Base-by-base conservation (phyloP, 306 rosid genomes). In the Citrullus amarus region DNA sequence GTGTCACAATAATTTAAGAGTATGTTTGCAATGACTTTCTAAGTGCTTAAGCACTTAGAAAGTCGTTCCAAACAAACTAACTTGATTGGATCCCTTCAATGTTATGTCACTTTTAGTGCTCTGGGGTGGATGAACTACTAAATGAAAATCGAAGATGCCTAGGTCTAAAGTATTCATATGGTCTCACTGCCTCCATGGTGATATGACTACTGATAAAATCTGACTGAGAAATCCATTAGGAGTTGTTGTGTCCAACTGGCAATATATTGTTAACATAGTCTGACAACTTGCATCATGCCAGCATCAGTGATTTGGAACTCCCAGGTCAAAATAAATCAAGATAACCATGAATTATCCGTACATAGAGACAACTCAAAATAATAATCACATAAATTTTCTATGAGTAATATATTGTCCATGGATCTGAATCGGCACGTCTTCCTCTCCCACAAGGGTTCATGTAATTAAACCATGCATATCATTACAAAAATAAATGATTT, bases 401-500 rank as follows among this genome's bases (percentile, higher is more conserved):
- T 43, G 76, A 71, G 58, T 72, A 50, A 50, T 25, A 72, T 30
- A 2, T 50, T 72, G 43, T 50, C 43, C 25, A 50, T 48, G 60
- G 60, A 50, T 72, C 15, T 72, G 59, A 28, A 28, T 72, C 4
- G 15, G 43, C 76, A 20, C 7, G 25, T 22, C 54, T 53, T 51
- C 56, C 18, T 51, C 56, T 39, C 22, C 34, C 55, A 22, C 20
- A 14, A 71, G 41, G 58, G 34, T 71, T 71, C 36, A 16, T 1
- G 34, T 14, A 71, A 25, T 46, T 46, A 50, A 72, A 72, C 25
- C 77, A 48, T 30, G 15, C 59, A 25, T 8, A 30, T 4, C 17
- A 28, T 72, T 72, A 77, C 17, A 34, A 55, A 18, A 58, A 76
- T 9, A 79, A 32, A 30, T 76, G 38, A 90, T 58, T 38, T 44